Evolutionary conservation across 2,329 filamentous ascomycete species (phyloP), one percentile per base, ranked within the genome.

Genomic region (Colletotrichum spaethianum): DNA sequence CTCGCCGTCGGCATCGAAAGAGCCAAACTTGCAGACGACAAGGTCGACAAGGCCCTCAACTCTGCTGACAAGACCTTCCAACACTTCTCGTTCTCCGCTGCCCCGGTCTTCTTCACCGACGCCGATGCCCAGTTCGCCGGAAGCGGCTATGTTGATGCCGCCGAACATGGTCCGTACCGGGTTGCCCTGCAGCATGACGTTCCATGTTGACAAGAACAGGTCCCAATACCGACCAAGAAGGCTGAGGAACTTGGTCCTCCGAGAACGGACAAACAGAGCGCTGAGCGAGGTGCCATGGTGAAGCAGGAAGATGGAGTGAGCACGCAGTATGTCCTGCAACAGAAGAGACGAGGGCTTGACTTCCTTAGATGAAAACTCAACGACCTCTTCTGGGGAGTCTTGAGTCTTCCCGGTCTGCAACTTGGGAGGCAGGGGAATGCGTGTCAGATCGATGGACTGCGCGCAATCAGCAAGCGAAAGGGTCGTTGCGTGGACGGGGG

Each of bases 101-200:
- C 96, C 96, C 80, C 95, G 93, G 67, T 98, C 94, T 83, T 98
- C 96, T 80, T 98, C 96, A 23, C 96, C 96, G 1, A 98, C 96
- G 0, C 96, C 96, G 56, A 98, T 90, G 20, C 96, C 96, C 33
- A 98, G 89, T 82, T 98, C 96, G 23, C 96, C 96, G 42, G 94
- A 95, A 8, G 93, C 94, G 16, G 95, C 94, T 40, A 99, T 87
- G 81, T 97, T 98, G 78, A 98, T 91, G 7, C 94, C 95, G 14
- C 92, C 91, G 77, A 94, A 95, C 6, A 97, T 86, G 74, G 92
- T 92, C 1, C 93, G 90, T 2, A 92, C 91, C 0, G 96, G 96
- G 77, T 97, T 98, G 11, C 95, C 96, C 78, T 96, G 94, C 52
- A 99, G 87, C 75, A 98, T 88, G 16, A 98, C 93, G 76, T 96